Evolutionary conservation across 208 protist species (phyloP).

Genomic region (Acanthamoeba sp.): DNA sequence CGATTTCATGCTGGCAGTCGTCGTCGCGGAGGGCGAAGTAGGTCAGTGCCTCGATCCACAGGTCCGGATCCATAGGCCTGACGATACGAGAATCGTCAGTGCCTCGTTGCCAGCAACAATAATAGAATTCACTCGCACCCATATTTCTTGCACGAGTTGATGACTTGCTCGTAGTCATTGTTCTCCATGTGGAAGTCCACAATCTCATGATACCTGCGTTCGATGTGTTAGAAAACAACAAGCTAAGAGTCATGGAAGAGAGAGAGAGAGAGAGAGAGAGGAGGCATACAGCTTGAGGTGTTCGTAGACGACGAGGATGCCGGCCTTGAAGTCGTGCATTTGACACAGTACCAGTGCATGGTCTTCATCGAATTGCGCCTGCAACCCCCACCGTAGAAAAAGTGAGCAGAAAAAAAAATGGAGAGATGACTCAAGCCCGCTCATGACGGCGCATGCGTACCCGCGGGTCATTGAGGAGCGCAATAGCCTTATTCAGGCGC

Average conservation of each 20-base stretch:
- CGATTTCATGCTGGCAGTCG: conserved; percentile 85
- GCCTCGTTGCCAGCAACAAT: background rate
- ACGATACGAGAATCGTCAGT: background rate
- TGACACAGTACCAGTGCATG: conserved; percentile 94
- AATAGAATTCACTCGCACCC: conserved; percentile 72
- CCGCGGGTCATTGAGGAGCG: conserved; percentile 55
- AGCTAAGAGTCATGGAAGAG: background rate
- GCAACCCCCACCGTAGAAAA: background rate
- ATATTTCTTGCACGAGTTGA: conserved; percentile 86
- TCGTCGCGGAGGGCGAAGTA: conserved; percentile 88
- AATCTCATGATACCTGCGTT: conserved; percentile 87
- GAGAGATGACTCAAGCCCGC: background rate
- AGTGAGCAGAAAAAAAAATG: background rate
- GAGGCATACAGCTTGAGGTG: conserved; percentile 88
- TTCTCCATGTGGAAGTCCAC: conserved; percentile 94
- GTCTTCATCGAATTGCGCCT: conserved; percentile 92
- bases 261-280: background rate
- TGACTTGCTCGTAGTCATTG: conserved; percentile 85
- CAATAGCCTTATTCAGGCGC: conserved; percentile 40
- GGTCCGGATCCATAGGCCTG: conserved; percentile 82
- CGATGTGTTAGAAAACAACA: background rate
- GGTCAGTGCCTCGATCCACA: conserved; percentile 94
- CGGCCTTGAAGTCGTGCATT: conserved; percentile 93
- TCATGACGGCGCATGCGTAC: background rate
- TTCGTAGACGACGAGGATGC: conserved; percentile 94